Conservation (phyloP, 2,329 filamentous ascomycete genomes). For the Emmonsiellopsis sp. region DNA sequence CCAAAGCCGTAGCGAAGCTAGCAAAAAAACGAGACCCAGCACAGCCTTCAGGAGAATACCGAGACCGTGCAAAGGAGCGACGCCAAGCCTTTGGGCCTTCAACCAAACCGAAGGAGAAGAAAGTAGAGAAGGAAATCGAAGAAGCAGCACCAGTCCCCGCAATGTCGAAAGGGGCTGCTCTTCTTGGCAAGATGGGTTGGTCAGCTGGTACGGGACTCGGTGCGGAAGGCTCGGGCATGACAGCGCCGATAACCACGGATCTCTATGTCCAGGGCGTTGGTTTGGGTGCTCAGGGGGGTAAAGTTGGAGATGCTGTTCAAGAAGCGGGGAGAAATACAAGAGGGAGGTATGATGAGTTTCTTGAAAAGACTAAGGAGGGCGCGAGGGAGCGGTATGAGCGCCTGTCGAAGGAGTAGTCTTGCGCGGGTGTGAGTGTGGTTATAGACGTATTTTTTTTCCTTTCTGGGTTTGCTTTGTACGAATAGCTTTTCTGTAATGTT, state of each 20-base stretch:
- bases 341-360: constrained; percentile 39
- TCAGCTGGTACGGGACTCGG: constrained; percentile 39
- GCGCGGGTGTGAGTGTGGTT: neutral
- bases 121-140: constrained; percentile 21
- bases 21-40: constrained; percentile 31
- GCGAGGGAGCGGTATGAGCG: constrained; percentile 40
- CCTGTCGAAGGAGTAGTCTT: constrained; percentile 20
- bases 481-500: neutral
- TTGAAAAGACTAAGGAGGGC: constrained; percentile 38
- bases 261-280: constrained; percentile 43
- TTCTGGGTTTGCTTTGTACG: neutral
- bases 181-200: constrained; percentile 45
- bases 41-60: constrained; percentile 30
- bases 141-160: constrained; percentile 20
- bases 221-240: constrained; percentile 40
- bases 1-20: constrained; percentile 33
- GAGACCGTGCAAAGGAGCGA: constrained; percentile 39
- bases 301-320: constrained; percentile 40
- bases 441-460: neutral
- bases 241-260: constrained; percentile 38
- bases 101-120: constrained; percentile 25
- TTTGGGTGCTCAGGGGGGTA: constrained; percentile 40
- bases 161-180: constrained; percentile 41
- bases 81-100: constrained; percentile 34
- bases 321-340: constrained; percentile 42